Evolutionary conservation across 1,284 basidiomycete species (phyloP).

Genomic region (Amylostereum chailletii): DNA sequence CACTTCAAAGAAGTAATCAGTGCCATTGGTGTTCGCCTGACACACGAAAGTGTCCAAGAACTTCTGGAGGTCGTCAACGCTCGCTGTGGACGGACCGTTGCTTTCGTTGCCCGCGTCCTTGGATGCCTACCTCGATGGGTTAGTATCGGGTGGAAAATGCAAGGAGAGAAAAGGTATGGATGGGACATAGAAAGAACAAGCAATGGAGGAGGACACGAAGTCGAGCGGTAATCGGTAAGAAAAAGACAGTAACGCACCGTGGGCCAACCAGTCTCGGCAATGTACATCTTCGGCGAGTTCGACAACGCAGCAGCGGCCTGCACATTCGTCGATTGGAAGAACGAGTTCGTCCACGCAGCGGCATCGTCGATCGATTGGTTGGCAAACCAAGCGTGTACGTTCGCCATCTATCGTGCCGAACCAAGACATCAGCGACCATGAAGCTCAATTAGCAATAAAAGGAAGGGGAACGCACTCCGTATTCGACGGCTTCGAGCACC

Average conservation of each 20-base stretch:
- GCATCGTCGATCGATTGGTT: conserved; percentile 63
- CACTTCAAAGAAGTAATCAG: conserved; percentile 82
- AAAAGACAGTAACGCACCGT: conserved; percentile 36
- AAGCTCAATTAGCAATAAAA: background rate
- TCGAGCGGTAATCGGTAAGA: background rate
- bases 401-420: conserved; percentile 31
- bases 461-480: conserved; percentile 41
- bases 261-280: conserved; percentile 94
- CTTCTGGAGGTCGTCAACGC: conserved; percentile 55
- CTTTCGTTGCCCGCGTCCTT: conserved; percentile 44
- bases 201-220: too few species aligned
- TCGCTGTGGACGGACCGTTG: conserved; percentile 64
- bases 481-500: conserved; percentile 69
- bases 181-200: too few species aligned
- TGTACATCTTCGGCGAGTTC: conserved; percentile 74
- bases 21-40: conserved; percentile 72
- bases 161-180: background rate
- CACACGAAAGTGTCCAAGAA: conserved; percentile 88
- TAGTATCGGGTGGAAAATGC: background rate
- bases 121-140: conserved; percentile 34
- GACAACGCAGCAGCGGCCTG: conserved; percentile 32
- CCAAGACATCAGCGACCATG: background rate
- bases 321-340: conserved; percentile 54
- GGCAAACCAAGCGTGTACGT: conserved; percentile 86
- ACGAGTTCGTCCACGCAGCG: conserved; percentile 57